phyloP scores from a whole-genome alignment of 2,329 filamentous ascomycete genomes.

The Zasmidium citrigriseum region DNA sequence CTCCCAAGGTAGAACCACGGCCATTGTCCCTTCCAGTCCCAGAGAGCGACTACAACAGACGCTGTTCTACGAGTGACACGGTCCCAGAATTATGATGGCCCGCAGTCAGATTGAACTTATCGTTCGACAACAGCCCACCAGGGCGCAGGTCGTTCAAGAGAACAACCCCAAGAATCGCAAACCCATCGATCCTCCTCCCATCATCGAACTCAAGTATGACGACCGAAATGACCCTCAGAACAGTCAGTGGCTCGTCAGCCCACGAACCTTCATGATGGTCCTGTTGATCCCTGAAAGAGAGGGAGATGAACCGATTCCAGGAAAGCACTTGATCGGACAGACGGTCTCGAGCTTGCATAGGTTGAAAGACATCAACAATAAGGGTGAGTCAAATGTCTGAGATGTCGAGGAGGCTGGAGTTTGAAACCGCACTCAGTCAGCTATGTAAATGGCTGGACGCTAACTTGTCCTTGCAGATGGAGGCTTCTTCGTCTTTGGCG shows the following conservation, averaged over 20 bases:
- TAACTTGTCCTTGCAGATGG: constrained; percentile 58
- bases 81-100: constrained; percentile 50
- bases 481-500: constrained; percentile 88
- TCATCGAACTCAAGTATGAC: constrained; percentile 68
- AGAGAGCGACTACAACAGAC: background rate
- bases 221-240: constrained; percentile 45
- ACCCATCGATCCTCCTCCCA: constrained; percentile 83
- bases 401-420: background rate
- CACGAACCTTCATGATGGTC: constrained; percentile 64
- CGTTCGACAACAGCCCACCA: constrained; percentile 24
- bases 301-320: constrained; percentile 19
- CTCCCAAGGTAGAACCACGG: background rate
- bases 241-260: constrained; percentile 64
- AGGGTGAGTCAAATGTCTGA: constrained; percentile 10
- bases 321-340: constrained; percentile 56
- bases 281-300: constrained; percentile 47
- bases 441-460: background rate
- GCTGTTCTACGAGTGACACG: background rate
- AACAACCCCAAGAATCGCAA: constrained; percentile 57
- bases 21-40: background rate
- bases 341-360: constrained; percentile 79
- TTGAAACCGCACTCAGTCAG: background rate
- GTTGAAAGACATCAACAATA: constrained; percentile 62
- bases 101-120: constrained; percentile 16
- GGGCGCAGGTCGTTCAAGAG: constrained; percentile 27